Base-by-base conservation (phyloP, 2,329 filamentous ascomycete species). In the Rhynchosporium agropyri region DNA sequence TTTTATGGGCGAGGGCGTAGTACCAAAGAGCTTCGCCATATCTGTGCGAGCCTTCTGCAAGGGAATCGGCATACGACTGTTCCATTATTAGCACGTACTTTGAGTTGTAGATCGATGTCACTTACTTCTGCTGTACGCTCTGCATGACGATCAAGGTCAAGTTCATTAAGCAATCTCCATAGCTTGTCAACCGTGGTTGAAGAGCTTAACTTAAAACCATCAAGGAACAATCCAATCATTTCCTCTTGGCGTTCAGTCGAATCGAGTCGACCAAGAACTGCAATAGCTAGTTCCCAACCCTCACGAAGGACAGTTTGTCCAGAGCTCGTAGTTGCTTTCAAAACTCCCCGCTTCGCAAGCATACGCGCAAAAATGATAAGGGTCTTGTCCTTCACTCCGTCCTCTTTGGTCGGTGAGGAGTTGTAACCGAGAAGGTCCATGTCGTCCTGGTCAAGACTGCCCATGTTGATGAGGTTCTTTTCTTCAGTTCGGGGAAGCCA, bases 11-110 rank as follows among this genome's bases (percentile, higher is more conserved):
- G 12, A 96, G 85, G 29, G 94, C 90, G 74, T 95, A 98, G 79
- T 96, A 97, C 78, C 95, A 88, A 26, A 98, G 82, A 0, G 92
- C 91, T 67, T 94, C 87, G 60, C 94, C 94, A 69, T 94, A 97
- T 60, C 89, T 85, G 70, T 91, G 85, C 0, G 89, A 89, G 48
- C 86, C 84, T 64, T 87, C 83, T 10, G 88, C 85, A 45, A 97
- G 82, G 54, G 88, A 83, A 68, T 97, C 89, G 62, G 92, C 94
- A 74, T 92, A 97, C 68, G 89, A 87, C 91, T 96, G 71, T 33
- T 26, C 20, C n/a, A 13, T n/a, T 38, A 62, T 78, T 72, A 71
- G 67, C 43, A 42, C 26, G 53, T 20, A 15, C 4, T 38, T 7
- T 9, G 49, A 58, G 56, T 28, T 29, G 13, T 13, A 1, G 54